Evolutionary conservation across 2,329 filamentous ascomycete species (phyloP).

Genomic region (Tympanopsis confertula): DNA sequence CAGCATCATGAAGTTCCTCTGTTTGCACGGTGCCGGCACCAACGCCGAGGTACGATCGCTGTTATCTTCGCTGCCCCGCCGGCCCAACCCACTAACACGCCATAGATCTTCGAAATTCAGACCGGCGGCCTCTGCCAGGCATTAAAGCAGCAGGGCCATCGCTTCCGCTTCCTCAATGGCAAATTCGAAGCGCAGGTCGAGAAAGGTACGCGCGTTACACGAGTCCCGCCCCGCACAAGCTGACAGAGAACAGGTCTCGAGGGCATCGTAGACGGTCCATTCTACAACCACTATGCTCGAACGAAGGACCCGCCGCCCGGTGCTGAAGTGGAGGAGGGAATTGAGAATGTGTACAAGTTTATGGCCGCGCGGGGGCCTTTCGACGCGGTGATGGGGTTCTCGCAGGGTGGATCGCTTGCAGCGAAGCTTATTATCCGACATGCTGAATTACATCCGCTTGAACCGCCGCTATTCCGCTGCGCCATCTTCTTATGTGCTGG

Average conservation of each 20-base stretch:
- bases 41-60: not conserved
- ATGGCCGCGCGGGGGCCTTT: not conserved
- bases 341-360: too few relatives aligned
- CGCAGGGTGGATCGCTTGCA: not conserved
- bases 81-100: too few relatives aligned
- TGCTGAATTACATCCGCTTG: not conserved
- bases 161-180: not conserved
- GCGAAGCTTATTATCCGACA: not conserved
- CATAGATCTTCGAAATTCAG: slow-evolving; percentile 1
- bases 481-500: not conserved
- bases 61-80: too few relatives aligned
- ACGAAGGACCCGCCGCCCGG: not conserved
- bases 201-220: not conserved
- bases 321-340: too few relatives aligned
- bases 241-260: not conserved
- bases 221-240: not conserved
- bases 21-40: not conserved
- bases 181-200: not conserved
- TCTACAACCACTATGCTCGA: not conserved
- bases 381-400: not conserved
- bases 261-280: not conserved
- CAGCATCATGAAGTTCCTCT: not conserved
- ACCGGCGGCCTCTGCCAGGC: not conserved
- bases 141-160: not conserved
- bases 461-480: not conserved